Base-by-base conservation (phyloP, 169 alveolate genomes). In the Babesia ovata region DNA sequence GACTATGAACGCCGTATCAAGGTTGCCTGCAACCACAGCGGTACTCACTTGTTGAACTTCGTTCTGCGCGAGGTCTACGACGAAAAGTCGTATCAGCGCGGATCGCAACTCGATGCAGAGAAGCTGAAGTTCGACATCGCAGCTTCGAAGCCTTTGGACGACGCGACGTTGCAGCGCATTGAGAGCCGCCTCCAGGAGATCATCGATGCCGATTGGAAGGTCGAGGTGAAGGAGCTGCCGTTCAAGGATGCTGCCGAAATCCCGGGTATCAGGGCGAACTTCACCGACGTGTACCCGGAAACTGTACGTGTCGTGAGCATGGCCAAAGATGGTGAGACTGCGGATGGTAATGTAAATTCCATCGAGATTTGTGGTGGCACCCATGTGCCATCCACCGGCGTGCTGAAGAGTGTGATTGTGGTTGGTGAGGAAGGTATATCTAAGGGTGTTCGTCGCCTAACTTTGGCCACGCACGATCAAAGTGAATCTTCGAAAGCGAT, bases 351-450 rank as follows among this genome's bases (percentile, higher is more conserved):
- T 10, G 75, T 74, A 39, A 67, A 91, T 63, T 91, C 97, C 21
- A 90, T 92, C 24, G 98, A 95, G 69, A 90, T 95, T 44, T 95
- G 98, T 78, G 98, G 98, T 29, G 98, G 98, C 16, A 95, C 98
- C 24, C 98, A 95, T 67, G 88, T 95, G 61, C 86, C 88, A 58
- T 93, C 91, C 67, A 91, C 97, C 16, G 72, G 82, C 13, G 90
- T 86, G 26, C 84, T 93, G 36, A 54, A 77, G 85, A 87, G 91
- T 26, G 92, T 91, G 45, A 79, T 84, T 45, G 72, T 93, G 12
- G 69, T 91, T 26, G 84, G 94, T 36, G 98, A 95, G 77, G 98
- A 95, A 83, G 93, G 96, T 69, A 91, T 95, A 28, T 94, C 96
- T 24, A 92, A 93, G 86, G 98, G 98, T 24, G 90, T 94, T 45